These are phyloP conservation scores for Hymenoscyphus fructigenus DNA, from an alignment of 2,329 filamentous ascomycete species.

Conservation along the genomic window DNA sequence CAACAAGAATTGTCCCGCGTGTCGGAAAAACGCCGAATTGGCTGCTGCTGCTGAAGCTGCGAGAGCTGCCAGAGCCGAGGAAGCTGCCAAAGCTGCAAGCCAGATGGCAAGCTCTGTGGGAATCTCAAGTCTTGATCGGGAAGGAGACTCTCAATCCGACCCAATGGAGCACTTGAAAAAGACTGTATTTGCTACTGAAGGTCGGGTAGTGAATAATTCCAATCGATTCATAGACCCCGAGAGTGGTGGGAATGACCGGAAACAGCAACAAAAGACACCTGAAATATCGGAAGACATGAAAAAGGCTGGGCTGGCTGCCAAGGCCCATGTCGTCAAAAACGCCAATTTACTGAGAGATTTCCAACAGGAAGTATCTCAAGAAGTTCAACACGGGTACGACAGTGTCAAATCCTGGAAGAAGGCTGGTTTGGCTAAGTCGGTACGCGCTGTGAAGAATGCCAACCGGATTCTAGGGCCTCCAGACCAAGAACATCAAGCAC, in stretches of 20 bases:
- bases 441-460: background rate
- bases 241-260: background rate
- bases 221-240: background rate
- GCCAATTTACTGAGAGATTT: background rate
- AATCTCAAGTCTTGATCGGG: background rate
- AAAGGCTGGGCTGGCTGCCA: background rate
- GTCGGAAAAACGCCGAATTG: background rate
- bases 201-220: background rate
- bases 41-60: background rate
- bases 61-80: background rate
- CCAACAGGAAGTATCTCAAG: background rate
- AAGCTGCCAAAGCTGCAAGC: background rate
- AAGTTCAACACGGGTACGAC: background rate
- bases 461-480: background rate
- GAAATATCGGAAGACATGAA: background rate
- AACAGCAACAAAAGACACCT: background rate
- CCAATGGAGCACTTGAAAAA: background rate
- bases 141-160: background rate
- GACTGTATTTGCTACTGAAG: background rate
- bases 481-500: background rate
- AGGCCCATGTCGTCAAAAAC: background rate
- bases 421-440: background rate
- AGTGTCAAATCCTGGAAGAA: background rate
- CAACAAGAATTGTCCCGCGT: background rate
- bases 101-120: background rate